phyloP scores from a whole-genome alignment of 2,329 filamentous ascomycete genomes.

The Pseudocercospora macadamiae region DNA sequence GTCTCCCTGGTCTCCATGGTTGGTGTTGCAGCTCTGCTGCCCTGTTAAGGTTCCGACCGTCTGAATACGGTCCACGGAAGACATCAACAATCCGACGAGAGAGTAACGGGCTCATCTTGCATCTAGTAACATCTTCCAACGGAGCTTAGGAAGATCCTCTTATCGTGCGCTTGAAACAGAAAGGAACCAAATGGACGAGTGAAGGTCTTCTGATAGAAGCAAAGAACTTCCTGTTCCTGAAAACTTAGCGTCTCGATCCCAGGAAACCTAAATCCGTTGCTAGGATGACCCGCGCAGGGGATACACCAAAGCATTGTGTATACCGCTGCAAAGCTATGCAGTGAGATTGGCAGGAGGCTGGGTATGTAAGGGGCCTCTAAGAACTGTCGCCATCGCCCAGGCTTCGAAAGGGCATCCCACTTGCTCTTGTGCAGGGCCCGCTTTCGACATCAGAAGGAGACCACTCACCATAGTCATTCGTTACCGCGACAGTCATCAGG shows the following conservation, averaged over 20 bases:
- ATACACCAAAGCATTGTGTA: background rate
- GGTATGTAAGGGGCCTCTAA: slow-evolving; percentile 6
- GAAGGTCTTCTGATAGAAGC: background rate
- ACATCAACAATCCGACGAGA: no score
- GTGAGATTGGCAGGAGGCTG: slow-evolving; percentile 1
- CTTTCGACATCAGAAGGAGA: background rate
- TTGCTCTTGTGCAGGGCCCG: background rate
- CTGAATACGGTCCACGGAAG: no score
- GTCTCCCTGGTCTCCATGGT: background rate
- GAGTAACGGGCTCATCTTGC: no score
- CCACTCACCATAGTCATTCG: background rate
- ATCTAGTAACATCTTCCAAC: no score
- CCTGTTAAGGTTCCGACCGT: background rate
- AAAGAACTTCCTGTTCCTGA: background rate
- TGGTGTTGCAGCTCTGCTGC: background rate
- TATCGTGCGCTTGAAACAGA: no score
- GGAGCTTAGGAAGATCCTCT: no score
- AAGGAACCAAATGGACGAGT: background rate
- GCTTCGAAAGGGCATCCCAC: background rate
- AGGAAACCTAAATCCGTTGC: background rate
- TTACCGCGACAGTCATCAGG: background rate
- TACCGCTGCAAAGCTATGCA: background rate
- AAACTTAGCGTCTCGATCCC: background rate
- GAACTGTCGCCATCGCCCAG: background rate
- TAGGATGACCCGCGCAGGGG: background rate